A percentile compares a stretch with the other conserved stretches of the same genome.
phyloP scores from a whole-genome alignment of 2,329 filamentous ascomycete species.

The Pestalotiopsis sp. region DNA sequence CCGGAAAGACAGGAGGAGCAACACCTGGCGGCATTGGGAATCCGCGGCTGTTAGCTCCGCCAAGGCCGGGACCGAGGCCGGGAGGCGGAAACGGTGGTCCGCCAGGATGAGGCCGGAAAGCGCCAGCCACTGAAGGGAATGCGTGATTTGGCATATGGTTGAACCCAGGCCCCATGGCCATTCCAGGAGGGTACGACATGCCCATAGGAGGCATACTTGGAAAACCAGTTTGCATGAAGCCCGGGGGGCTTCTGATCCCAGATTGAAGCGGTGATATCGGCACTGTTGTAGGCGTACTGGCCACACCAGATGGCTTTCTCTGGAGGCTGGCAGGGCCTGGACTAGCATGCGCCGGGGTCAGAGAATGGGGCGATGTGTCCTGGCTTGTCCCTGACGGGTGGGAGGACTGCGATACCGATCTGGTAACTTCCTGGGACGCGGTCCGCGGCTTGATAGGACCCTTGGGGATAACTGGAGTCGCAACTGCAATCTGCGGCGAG shows the following conservation, averaged over 20 bases:
- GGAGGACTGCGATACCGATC: constrained; percentile 70
- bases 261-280: constrained; percentile 67
- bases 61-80: constrained; percentile 46
- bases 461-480: constrained; percentile 82
- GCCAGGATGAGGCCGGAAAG: constrained; percentile 47
- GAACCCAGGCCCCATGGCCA: constrained; percentile 58
- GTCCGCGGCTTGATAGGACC: constrained; percentile 79
- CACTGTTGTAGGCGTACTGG: constrained; percentile 38
- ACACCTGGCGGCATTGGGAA: constrained; percentile 45
- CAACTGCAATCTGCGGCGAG: constrained; percentile 79
- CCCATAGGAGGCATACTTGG: constrained; percentile 58
- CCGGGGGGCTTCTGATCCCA: constrained; percentile 60
- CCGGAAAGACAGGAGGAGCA: constrained; percentile 58
- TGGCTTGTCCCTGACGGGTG: constrained; percentile 62
- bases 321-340: constrained; percentile 65
- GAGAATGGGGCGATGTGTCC: constrained; percentile 61
- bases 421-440: constrained; percentile 76
- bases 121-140: constrained; percentile 44
- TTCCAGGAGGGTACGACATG: constrained; percentile 56
- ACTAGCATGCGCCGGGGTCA: constrained; percentile 67
- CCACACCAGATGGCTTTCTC: constrained; percentile 60
- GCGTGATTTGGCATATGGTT: constrained; percentile 42
- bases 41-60: constrained; percentile 43
- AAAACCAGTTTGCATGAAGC: constrained; percentile 42
- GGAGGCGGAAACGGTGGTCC: constrained; percentile 51